Percentiles rank a stretch among this genome's conserved stretches.
These are phyloP conservation scores for Didymella pinodella DNA, from an alignment of 2,329 filamentous ascomycete species.

Conservation along the genomic window DNA sequence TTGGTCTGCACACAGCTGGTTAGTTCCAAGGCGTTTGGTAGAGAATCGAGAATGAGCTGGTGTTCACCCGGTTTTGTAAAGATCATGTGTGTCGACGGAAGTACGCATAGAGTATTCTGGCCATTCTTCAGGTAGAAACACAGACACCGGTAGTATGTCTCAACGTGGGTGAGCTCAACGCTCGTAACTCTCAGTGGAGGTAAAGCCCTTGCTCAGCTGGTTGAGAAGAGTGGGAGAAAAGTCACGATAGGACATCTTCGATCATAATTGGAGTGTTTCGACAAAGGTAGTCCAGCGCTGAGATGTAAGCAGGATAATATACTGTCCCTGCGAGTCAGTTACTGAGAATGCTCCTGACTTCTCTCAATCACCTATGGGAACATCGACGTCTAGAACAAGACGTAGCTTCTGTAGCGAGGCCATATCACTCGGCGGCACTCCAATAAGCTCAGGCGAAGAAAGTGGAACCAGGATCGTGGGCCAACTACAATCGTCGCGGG, in stretches of 20 bases:
- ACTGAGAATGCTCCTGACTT: neutral
- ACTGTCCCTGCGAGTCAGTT: neutral
- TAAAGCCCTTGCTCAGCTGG: neutral
- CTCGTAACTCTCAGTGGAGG: neutral
- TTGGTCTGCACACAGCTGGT: neutral
- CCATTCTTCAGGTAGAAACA: neutral
- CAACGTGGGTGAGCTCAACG: neutral
- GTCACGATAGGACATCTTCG: neutral
- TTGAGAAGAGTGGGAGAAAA: neutral
- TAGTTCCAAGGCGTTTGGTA: neutral
- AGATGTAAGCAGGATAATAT: neutral
- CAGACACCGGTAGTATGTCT: neutral
- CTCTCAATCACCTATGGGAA: too few species aligned
- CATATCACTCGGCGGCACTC: too few species aligned
- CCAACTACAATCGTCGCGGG: too few species aligned
- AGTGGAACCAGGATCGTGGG: too few species aligned
- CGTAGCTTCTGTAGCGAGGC: too few species aligned
- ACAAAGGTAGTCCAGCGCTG: neutral
- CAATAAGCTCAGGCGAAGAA: too few species aligned
- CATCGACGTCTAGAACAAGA: too few species aligned
- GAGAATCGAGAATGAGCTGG: neutral
- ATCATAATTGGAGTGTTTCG: neutral
- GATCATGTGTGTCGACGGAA: too few species aligned
- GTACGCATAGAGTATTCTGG: neutral
- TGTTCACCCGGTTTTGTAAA: neutral